A percentile compares a stretch with the other conserved stretches of the same genome.
phyloP scores from a whole-genome alignment of 83 land plant species.

The Picea abies region DNA sequence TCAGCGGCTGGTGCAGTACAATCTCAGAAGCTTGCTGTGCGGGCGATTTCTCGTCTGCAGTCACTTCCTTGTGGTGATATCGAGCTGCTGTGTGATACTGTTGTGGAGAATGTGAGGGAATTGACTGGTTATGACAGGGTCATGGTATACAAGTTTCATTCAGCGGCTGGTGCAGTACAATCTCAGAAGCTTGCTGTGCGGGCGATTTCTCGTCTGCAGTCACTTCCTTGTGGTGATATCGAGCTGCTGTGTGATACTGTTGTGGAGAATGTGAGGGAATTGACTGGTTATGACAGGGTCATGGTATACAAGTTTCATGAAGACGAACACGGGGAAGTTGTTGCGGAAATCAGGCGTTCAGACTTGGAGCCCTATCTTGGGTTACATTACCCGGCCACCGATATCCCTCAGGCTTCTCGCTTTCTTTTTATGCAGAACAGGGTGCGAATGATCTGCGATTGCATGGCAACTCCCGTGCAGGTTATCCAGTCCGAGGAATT shows the following conservation, averaged over 20 bases:
- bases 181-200: constrained; percentile 87
- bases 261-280: constrained; percentile 69
- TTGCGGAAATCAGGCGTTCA: constrained; percentile 69
- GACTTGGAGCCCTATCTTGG: constrained; percentile 94
- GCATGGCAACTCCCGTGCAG: no score
- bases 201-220: constrained; percentile 76
- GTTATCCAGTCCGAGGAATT: no score
- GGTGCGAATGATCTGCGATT: no score
- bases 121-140: constrained; percentile 82
- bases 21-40: constrained; percentile 84
- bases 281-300: constrained; percentile 79
- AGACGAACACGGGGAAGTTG: constrained; percentile 91
- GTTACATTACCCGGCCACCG: no score
- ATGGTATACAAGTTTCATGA: constrained; percentile 93
- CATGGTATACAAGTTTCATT: constrained; percentile 91
- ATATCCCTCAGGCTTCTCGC: no score
- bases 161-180: constrained; percentile 79
- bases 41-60: constrained; percentile 79
- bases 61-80: constrained; percentile 82
- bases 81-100: constrained; percentile 71
- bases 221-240: constrained; percentile 80
- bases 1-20: constrained; percentile 81
- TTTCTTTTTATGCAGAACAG: no score
- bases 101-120: constrained; percentile 71
- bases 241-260: constrained; percentile 76